A percentile compares a stretch with the other conserved stretches of the same genome.
These are phyloP conservation scores for Candida sithepensis DNA, from an alignment of 805 yeast genomes.

Conservation along the genomic window DNA sequence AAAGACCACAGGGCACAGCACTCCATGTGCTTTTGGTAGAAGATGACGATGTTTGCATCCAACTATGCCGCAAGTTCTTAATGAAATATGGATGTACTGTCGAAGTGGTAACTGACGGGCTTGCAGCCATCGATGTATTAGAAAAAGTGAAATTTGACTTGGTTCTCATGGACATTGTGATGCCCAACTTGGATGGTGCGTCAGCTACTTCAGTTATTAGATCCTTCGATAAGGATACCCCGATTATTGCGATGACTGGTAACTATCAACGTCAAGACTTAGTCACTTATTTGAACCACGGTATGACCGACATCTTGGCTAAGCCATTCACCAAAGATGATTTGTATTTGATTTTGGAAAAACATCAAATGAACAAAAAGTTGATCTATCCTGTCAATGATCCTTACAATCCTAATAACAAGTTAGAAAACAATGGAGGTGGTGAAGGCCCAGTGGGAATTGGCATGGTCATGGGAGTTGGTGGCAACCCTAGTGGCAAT, in stretches of 20 bases:
- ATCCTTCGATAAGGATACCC: conserved; percentile 77
- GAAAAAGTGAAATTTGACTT: conserved; percentile 71
- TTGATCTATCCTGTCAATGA: conserved; percentile 24
- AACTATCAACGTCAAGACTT: conserved; percentile 80
- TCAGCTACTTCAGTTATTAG: conserved; percentile 89
- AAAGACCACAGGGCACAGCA: conserved; percentile 32
- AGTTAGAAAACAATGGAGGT: neutral
- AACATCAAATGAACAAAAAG: conserved; percentile 54
- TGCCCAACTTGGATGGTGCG: conserved; percentile 87
- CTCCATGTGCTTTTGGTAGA: conserved; percentile 75
- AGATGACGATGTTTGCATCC: conserved; percentile 79
- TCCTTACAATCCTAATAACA: conserved; percentile 17
- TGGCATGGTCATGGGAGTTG: neutral
- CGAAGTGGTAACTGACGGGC: conserved; percentile 88
- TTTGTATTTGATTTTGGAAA: conserved; percentile 70
- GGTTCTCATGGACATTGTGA: conserved; percentile 82
- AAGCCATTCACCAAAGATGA: conserved; percentile 92
- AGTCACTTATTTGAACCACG: conserved; percentile 76
- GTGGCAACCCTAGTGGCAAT: neutral
- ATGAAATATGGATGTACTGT: conserved; percentile 89
- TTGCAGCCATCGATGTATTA: conserved; percentile 76
- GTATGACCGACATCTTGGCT: conserved; percentile 89
- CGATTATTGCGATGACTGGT: conserved; percentile 93
- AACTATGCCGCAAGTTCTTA: conserved; percentile 76
- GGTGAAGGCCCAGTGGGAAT: neutral